Base-by-base conservation (phyloP, 495 filamentous ascomycete species). In the Lineolata rhizophorae region DNA sequence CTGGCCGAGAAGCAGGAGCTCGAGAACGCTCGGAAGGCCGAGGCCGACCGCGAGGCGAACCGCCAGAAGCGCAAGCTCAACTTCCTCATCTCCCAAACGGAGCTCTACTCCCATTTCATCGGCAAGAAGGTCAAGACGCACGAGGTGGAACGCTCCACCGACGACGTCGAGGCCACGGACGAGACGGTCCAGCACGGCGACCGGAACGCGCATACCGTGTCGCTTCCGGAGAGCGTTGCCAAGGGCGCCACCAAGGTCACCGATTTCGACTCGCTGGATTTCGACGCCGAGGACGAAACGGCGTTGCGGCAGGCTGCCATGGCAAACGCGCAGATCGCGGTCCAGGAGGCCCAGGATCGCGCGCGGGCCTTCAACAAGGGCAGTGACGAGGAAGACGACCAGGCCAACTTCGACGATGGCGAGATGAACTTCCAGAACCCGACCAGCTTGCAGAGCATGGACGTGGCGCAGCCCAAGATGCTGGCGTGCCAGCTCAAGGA, bases 341-440 rank as follows among this genome's bases (percentile, higher is more conserved):
- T 99, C 27, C 76, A 92, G 47, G 77, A 92, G 50, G 87, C 90
- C 10, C 81, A 93, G 47, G 71, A 83, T 49, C 82, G 82, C 42
- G 87, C 87, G 1, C 75, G 83, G 24, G 74, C 81, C 8, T 99
- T 99, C 59, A 87, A 94, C 56, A 58, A 64, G 50, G 42, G 44
- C 31, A 58, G 54, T 3, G 52, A 64, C 18, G 57, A 55, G 31
- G 28, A 30, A 9, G n/a, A n/a, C 58, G 85, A 94, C 56, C 31
- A 35, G 22, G 51, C 51, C 29, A 58, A 70, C 30, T 56, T 76
- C 43, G 73, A 79, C 37, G 76, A 92, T 42, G 85, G 82, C 32
- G 87, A 99, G 53, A 77, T 99, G 76, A 95, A 95, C 55, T 99
- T 99, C 67, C 87, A 99, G 57, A 95, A 99, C 49, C 87, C 87